Evolutionary conservation across 2,329 filamentous ascomycete genomes (phyloP).

Genomic region (Alternaria infectoria): DNA sequence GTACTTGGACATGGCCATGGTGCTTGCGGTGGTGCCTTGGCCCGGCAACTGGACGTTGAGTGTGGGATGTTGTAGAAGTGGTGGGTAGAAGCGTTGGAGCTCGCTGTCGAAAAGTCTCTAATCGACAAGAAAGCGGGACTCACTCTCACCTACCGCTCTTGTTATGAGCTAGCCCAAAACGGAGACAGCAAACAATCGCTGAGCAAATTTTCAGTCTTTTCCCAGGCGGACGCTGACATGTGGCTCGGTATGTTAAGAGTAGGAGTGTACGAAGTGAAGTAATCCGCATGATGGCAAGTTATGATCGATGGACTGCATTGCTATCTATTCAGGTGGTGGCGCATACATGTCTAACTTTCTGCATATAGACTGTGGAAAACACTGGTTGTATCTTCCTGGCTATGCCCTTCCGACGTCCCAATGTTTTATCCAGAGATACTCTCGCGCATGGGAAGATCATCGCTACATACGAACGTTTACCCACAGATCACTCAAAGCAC

Average conservation of each 20-base stretch:
- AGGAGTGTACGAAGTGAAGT: neutral
- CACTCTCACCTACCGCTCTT: neutral
- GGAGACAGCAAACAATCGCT: neutral
- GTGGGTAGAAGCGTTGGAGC: neutral
- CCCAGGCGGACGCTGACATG: neutral
- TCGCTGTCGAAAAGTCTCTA: neutral
- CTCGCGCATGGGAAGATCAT: too few relatives aligned
- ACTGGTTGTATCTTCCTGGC: too few relatives aligned
- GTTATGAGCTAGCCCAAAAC: neutral
- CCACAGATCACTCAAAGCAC: too few relatives aligned
- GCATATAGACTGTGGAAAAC: too few relatives aligned
- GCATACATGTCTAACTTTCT: too few relatives aligned
- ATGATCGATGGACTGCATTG: neutral
- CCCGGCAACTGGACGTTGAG: neutral
- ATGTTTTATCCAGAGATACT: too few relatives aligned
- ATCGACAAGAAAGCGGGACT: neutral
- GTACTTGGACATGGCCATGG: neutral
- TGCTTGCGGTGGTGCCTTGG: fast-evolving
- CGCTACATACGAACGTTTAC: too few relatives aligned
- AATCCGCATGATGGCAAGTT: neutral
- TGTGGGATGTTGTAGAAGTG: too few relatives aligned
- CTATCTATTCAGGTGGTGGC: neutral
- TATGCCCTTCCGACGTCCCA: too few relatives aligned
- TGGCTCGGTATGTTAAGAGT: neutral
- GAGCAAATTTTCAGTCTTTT: neutral